A percentile compares a stretch with the other conserved stretches of the same genome.
Conservation (phyloP, 306 rosid genomes). For the Crataegus laevigata region DNA sequence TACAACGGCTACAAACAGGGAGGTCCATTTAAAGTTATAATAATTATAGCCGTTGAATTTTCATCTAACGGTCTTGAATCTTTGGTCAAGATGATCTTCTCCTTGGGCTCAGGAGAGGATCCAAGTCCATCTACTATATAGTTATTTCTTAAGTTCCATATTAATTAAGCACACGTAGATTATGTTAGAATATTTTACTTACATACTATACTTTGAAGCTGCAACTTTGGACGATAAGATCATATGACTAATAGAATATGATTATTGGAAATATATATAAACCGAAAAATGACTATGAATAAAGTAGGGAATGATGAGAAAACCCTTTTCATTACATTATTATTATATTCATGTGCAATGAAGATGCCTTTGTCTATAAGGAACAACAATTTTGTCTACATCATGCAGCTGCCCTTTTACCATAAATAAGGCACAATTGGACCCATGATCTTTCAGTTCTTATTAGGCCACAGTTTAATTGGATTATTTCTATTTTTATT, state of each 20-base stretch:
- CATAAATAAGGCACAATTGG: background rate
- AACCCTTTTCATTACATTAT: background rate
- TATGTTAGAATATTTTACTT: no score
- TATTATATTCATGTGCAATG: background rate
- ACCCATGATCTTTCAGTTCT: conserved; percentile 19
- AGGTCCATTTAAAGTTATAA: no score
- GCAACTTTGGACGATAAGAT: background rate
- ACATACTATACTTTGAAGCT: background rate
- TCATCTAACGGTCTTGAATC: no score
- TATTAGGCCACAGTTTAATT: no score
- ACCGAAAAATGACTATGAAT: background rate
- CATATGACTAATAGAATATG: background rate
- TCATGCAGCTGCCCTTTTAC: conserved; percentile 2
- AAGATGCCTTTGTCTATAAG: conserved; percentile 65
- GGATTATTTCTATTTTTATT: no score
- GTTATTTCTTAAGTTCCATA: no score
- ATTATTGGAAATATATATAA: background rate
- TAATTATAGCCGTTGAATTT: no score
- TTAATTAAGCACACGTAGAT: no score
- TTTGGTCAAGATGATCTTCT: no score
- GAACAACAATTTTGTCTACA: conserved; percentile 48
- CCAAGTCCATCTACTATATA: no score
- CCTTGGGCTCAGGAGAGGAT: no score
- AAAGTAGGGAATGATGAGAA: conserved; percentile 18
- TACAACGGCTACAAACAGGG: no score